Evolutionary conservation across 2,329 filamentous ascomycete genomes (phyloP).

Genomic region (Alternaria brassicae): DNA sequence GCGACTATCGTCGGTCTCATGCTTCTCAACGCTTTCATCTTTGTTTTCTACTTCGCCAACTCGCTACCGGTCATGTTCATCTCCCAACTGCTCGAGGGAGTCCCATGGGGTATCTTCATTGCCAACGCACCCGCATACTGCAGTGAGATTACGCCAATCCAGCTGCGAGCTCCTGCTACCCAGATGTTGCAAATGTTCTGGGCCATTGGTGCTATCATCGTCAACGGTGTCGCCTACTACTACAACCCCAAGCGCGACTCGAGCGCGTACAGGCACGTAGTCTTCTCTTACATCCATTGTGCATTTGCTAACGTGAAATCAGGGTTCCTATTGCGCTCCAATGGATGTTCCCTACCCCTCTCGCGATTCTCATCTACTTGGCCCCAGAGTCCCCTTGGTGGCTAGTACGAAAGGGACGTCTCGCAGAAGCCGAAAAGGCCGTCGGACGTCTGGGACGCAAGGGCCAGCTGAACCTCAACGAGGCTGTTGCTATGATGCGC

Average conservation of each 20-base stretch:
- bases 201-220: slow-evolving; percentile 68
- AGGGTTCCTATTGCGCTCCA: slow-evolving; percentile 48
- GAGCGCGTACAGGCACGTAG: slow-evolving; percentile 31
- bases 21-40: slow-evolving; percentile 65
- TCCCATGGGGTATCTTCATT: slow-evolving; percentile 72
- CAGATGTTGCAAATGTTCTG: slow-evolving; percentile 72
- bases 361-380: slow-evolving; percentile 54
- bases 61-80: slow-evolving; percentile 58
- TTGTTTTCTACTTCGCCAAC: slow-evolving; percentile 65
- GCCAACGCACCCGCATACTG: slow-evolving; percentile 70
- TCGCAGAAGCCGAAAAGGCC: slow-evolving; percentile 54
- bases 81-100: slow-evolving; percentile 65
- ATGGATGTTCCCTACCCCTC: slow-evolving; percentile 56
- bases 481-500: slow-evolving; percentile 66
- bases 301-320: slow-evolving; percentile 14
- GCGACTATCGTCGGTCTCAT: slow-evolving; percentile 64
- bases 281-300: background rate
- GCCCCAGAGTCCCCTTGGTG: slow-evolving; percentile 63
- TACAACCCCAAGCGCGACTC: slow-evolving; percentile 51
- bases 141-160: slow-evolving; percentile 66
- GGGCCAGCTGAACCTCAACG: slow-evolving; percentile 50
- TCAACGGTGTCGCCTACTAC: slow-evolving; percentile 63
- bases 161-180: slow-evolving; percentile 64
- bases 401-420: slow-evolving; percentile 55
- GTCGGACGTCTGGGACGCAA: slow-evolving; percentile 60